Base-by-base conservation (phyloP, 371 early-diverging fungal genomes). In the Mucor lusitanicus region DNA sequence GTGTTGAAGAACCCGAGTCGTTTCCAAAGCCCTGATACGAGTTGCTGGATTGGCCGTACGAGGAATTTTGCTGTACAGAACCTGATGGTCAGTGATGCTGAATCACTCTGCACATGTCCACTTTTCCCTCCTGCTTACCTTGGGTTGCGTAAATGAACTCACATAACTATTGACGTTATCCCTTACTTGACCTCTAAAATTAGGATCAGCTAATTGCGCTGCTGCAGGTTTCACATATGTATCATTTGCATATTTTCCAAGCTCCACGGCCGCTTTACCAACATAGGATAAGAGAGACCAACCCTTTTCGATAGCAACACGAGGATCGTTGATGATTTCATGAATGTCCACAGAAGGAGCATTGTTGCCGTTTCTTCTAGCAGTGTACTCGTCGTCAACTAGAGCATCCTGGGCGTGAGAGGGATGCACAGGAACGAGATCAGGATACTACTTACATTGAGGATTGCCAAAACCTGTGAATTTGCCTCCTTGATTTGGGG, bases 401-500 rank as follows among this genome's bases (percentile, higher is more conserved):
- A 40, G 33, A 11, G 3, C 6, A 23, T 25, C 19, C 17, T 33
- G 7, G 33, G 8, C 7, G 33, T 50, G 32, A 6, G 30, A 0
- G 3, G 6, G 17, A 4, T 13, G 27, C 19, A 19, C 19, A 19
- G 9, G 6, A 46, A 46, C n/a, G 21, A 57, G 8, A 30, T 13
- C 21, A 28, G 15, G 8, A 33, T 11, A 32, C 56, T 46, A 32
- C 78, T 78, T 75, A 82, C 81, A 82, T 63, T 85, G 83, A 57
- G 87, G 83, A 67, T 87, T 93, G 58, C 97, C 97, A 71, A 96
- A 97, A 1, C 97, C 96, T 32, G 85, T 87, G 76, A 91, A 97
- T 75, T 91, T 91, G 33, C 98, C 98, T 50, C 98, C 98, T 77
- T 97, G 96, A 67, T 85, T 95, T 6, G 98, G 98, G 28, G 96